A percentile compares a stretch with the other conserved stretches of the same genome.
Evolutionary conservation across 2,329 filamentous ascomycete species (phyloP).

Genomic region (Aureobasidium sp.): DNA sequence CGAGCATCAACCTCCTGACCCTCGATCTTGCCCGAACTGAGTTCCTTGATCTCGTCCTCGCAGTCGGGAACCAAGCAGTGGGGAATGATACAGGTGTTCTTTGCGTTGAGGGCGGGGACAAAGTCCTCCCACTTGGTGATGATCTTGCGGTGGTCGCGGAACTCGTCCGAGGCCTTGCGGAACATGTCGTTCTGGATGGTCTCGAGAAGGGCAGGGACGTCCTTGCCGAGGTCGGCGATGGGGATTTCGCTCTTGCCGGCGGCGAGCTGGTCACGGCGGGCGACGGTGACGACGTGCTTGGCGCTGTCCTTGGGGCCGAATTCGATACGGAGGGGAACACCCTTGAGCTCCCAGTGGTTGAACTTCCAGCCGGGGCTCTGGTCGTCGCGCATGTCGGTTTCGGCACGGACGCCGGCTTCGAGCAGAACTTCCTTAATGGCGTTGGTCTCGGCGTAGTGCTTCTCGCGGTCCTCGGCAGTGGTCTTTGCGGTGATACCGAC

Average conservation of each 20-base stretch:
- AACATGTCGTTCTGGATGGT: constrained; percentile 82
- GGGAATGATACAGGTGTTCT: constrained; percentile 88
- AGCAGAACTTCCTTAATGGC: constrained; percentile 61
- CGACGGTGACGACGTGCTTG: constrained; percentile 73
- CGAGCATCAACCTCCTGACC: constrained; percentile 59
- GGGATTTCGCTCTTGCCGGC: constrained; percentile 71
- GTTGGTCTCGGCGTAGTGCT: constrained; percentile 68
- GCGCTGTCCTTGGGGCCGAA: constrained; percentile 92
- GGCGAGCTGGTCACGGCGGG: constrained; percentile 66
- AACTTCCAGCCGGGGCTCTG: constrained; percentile 97
- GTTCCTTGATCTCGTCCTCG: constrained; percentile 90
- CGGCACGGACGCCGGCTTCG: constrained; percentile 65
- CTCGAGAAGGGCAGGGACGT: constrained; percentile 74
- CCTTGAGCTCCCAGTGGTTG: constrained; percentile 97
- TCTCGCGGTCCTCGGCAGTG: constrained; percentile 66
- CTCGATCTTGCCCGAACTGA: constrained; percentile 68
- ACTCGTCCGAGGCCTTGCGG: constrained; percentile 66
- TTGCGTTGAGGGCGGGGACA: constrained; percentile 77
- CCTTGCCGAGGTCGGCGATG: constrained; percentile 62
- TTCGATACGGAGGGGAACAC: constrained; percentile 86
- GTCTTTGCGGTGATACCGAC: constrained; percentile 90
- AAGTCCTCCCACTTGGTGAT: constrained; percentile 87
- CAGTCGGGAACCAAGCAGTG: constrained; percentile 78
- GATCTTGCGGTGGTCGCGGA: constrained; percentile 69
- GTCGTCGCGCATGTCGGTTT: constrained; percentile 77